These are phyloP conservation scores for Colletotrichum orchidophilum DNA, from an alignment of 2,329 filamentous ascomycete species.

Conservation along the genomic window DNA sequence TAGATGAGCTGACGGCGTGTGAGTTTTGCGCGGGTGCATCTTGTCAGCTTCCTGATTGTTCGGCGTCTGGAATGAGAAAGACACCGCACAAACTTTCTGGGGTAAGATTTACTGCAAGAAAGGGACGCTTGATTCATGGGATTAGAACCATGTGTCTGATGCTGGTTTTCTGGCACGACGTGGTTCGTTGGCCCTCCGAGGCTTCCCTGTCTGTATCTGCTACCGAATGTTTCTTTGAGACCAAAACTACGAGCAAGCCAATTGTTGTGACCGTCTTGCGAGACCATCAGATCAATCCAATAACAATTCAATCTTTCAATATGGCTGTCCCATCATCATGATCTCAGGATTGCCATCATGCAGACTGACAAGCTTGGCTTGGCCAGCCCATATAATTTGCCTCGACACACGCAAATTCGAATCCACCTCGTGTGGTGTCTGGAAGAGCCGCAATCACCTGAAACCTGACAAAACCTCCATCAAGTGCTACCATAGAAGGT, in stretches of 20 bases:
- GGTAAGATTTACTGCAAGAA: not conserved
- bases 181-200: not conserved
- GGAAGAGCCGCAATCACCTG: not conserved
- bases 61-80: not conserved
- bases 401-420: not conserved
- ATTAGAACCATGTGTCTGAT: no score
- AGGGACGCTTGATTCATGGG: no score
- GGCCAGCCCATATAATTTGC: not conserved
- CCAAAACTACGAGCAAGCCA: not conserved
- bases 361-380: not conserved
- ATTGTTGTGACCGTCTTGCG: not conserved
- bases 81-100: not conserved
- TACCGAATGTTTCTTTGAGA: not conserved
- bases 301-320: not conserved
- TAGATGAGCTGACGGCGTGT: not conserved
- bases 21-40: not conserved
- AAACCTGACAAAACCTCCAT: not conserved
- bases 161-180: not conserved
- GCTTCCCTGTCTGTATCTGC: not conserved
- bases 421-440: not conserved
- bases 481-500: not conserved
- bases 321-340: no score
- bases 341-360: no score
- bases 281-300: not conserved
- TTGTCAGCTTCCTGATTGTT: not conserved